Percentiles rank a stretch among this genome's conserved stretches.
These are phyloP conservation scores for Luffa aegyptiaca DNA, from an alignment of 306 rosid species.

Conservation along the genomic window DNA sequence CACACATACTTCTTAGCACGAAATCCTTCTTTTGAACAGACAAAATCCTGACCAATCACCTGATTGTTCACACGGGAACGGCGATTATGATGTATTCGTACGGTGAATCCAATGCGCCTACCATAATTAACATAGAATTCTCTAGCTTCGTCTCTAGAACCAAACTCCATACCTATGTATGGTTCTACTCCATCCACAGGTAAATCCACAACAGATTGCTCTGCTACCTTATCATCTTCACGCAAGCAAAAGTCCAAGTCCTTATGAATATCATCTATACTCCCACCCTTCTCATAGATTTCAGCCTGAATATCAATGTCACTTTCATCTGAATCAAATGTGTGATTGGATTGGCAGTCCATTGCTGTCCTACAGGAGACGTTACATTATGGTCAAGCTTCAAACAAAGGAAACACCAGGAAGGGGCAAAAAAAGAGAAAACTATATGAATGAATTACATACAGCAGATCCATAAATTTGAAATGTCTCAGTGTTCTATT, in stretches of 20 bases:
- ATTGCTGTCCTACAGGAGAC: constrained; percentile 23
- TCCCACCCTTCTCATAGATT: constrained; percentile 21
- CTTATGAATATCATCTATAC: constrained; percentile 24
- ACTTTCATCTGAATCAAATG: constrained; percentile 46
- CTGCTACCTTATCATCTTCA: constrained; percentile 33
- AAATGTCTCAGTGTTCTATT: not conserved
- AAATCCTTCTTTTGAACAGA: constrained; percentile 68
- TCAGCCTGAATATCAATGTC: constrained; percentile 42
- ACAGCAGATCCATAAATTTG: not conserved
- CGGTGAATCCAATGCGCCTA: constrained; percentile 49
- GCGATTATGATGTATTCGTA: constrained; percentile 68
- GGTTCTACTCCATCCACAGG: constrained; percentile 37
- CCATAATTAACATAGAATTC: constrained; percentile 56
- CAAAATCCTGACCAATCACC: constrained; percentile 73
- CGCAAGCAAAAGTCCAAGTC: constrained; percentile 23
- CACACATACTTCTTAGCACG: constrained; percentile 62
- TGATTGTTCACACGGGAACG: constrained; percentile 63
- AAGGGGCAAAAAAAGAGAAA: not conserved
- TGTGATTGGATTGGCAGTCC: constrained; percentile 35
- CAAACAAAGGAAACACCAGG: not conserved
- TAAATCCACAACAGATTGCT: constrained; percentile 26
- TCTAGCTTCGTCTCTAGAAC: constrained; percentile 67
- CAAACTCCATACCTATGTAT: constrained; percentile 48
- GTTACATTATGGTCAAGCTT: not conserved
- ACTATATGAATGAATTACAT: not conserved